phyloP scores from a whole-genome alignment of 805 yeast species.

The Sugiyamaella marilandica region DNA sequence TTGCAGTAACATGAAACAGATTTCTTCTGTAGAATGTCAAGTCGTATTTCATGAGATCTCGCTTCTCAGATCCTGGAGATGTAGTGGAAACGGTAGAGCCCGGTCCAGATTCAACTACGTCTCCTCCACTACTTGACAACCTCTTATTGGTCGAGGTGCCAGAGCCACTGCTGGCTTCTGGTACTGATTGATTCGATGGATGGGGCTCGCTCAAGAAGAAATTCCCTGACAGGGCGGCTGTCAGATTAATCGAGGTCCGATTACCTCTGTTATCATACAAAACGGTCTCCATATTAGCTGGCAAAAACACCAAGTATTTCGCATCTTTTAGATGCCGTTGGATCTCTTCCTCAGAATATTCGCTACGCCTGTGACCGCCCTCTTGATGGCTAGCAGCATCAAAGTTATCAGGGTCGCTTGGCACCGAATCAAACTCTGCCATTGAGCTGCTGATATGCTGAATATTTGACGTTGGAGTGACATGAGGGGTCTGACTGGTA shows the following conservation, averaged over 20 bases:
- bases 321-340: conserved; percentile 12
- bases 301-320: conserved; percentile 18
- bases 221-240: conserved; percentile 19
- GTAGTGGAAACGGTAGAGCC: neutral
- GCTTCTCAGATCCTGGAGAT: neutral
- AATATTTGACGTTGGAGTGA: neutral
- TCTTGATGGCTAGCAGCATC: neutral
- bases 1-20: conserved; percentile 25
- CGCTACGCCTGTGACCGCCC: neutral
- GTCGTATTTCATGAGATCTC: conserved; percentile 18
- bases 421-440: neutral
- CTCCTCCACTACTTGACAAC: neutral
- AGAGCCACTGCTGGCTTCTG: neutral
- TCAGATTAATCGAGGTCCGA: conserved; percentile 16
- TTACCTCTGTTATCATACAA: conserved; percentile 23
- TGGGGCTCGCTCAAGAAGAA: conserved; percentile 22
- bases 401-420: neutral
- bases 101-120: neutral
- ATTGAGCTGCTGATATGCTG: neutral
- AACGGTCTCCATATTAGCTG: conserved; percentile 19
- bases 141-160: neutral
- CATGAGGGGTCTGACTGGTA: neutral
- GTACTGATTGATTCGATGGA: neutral
- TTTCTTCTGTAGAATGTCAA: conserved; percentile 28
- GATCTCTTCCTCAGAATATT: conserved; percentile 7